These are phyloP conservation scores for Cornus suecica DNA, from an alignment of 148 eudicot genomes.

Conservation along the genomic window DNA sequence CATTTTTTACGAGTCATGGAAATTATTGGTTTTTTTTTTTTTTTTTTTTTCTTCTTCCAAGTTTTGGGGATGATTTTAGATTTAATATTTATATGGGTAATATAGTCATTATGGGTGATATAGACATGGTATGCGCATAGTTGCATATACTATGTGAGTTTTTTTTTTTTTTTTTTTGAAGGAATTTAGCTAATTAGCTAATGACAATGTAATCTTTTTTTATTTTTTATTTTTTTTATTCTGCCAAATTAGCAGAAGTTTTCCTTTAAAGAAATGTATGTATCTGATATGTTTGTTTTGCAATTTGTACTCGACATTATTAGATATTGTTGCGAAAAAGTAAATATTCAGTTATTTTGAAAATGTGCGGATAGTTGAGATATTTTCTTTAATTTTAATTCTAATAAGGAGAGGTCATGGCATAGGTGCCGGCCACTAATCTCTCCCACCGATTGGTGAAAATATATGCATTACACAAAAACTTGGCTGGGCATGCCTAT, in stretches of 20 bases:
- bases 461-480: too few relatives aligned
- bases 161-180: neutral
- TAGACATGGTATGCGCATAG: neutral
- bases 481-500: too few relatives aligned
- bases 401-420: too few relatives aligned
- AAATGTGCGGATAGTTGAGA: too few relatives aligned
- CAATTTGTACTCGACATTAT: neutral
- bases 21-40: neutral
- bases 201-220: neutral
- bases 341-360: too few relatives aligned
- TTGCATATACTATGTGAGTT: neutral
- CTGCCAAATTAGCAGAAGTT: neutral
- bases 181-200: neutral
- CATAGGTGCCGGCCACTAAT: too few relatives aligned
- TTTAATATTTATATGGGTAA: neutral
- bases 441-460: too few relatives aligned
- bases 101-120: slow-evolving; percentile 1
- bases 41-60: neutral
- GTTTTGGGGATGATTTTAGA: neutral
- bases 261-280: neutral
- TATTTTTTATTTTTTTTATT: neutral
- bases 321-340: too few relatives aligned
- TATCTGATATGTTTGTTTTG: neutral
- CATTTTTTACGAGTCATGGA: neutral
- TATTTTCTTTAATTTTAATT: too few relatives aligned